Percentiles rank a stretch among this genome's conserved stretches.
Evolutionary conservation across 2,329 filamentous ascomycete species (phyloP).

Genomic region (Sporothrix phasma): DNA sequence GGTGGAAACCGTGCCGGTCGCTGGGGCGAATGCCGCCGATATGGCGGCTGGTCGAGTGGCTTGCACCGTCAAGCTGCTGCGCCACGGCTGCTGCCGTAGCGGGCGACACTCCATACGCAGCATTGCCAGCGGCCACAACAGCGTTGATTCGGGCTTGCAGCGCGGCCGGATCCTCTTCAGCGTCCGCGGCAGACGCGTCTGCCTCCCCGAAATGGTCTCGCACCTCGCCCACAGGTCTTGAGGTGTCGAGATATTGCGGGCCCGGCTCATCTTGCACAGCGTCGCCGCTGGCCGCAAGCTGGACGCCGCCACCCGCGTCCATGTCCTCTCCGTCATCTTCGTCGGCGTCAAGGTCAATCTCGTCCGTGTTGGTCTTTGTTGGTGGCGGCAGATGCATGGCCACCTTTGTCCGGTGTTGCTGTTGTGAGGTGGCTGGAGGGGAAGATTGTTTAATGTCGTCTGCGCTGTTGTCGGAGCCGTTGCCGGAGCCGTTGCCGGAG

Average conservation of each 20-base stretch:
- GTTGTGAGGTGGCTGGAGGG: conserved; percentile 14
- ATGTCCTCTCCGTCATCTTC: conserved; percentile 17
- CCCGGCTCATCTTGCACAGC: conserved; percentile 17
- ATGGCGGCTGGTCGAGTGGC: conserved; percentile 7
- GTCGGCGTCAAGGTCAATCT: conserved; percentile 35
- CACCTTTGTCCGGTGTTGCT: not conserved
- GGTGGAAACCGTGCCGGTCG: conserved; percentile 11
- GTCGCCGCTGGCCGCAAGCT: not conserved
- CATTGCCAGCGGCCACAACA: conserved; percentile 20
- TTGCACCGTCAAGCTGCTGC: conserved; percentile 18
- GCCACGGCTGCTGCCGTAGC: not conserved
- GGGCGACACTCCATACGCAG: conserved; percentile 4
- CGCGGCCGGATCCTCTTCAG: not conserved
- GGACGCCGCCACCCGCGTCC: not conserved
- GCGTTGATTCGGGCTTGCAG: conserved; percentile 23
- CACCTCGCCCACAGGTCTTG: conserved; percentile 24
- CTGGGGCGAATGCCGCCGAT: not conserved
- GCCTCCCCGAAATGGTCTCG: conserved; percentile 2
- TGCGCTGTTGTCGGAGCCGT: conserved; percentile 12
- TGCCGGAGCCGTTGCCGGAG: conserved; percentile 13
- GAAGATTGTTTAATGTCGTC: conserved; percentile 16
- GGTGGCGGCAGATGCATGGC: not conserved
- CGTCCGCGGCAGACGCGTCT: not conserved
- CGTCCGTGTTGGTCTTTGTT: conserved; percentile 30
- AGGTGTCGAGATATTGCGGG: conserved; percentile 27